Percentiles rank a stretch among this genome's conserved stretches.
Conservation (phyloP, 139 green algal species). For the Astrephomene gubernaculifera region DNA sequence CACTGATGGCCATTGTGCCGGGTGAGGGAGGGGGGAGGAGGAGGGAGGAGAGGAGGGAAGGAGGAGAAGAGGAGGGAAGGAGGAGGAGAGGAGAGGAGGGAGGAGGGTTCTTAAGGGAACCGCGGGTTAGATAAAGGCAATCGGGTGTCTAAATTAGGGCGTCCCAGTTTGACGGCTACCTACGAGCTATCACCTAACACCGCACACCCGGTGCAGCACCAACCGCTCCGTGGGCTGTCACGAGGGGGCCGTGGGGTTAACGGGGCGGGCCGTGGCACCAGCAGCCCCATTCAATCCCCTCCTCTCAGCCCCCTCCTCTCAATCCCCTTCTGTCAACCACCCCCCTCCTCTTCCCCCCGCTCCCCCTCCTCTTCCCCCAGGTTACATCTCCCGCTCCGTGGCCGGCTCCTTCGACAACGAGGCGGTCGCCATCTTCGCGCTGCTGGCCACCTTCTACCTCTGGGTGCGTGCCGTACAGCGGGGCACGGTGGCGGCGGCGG, state of each 20-base stretch:
- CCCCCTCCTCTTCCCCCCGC: not conserved
- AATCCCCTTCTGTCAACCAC: not conserved
- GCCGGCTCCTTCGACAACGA: constrained; percentile 82
- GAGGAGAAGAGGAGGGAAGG: not conserved
- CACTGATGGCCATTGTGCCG: constrained; percentile 71
- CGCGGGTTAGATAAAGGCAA: not conserved
- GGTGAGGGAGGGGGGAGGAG: not conserved
- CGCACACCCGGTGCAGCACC: no score
- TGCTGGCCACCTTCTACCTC: constrained; percentile 79
- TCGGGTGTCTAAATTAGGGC: not conserved
- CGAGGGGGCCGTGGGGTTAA: no score
- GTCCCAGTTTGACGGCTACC: no score
- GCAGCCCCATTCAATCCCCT: no score
- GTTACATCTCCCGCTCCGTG: constrained; percentile 81
- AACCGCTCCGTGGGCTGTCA: no score
- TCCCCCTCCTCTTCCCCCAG: constrained; percentile 1
- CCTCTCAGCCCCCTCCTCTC: not conserved
- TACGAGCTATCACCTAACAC: no score
- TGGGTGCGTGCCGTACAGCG: constrained; percentile 60
- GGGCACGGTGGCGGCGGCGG: constrained; percentile 57
- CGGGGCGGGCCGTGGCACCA: no score
- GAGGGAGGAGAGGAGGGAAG: not conserved
- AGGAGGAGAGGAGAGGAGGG: no score
- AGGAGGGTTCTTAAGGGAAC: not conserved
- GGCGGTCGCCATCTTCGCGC: constrained; percentile 74